phyloP scores from a whole-genome alignment of 2,329 filamentous ascomycete species.

The Aspergillus unguis region DNA sequence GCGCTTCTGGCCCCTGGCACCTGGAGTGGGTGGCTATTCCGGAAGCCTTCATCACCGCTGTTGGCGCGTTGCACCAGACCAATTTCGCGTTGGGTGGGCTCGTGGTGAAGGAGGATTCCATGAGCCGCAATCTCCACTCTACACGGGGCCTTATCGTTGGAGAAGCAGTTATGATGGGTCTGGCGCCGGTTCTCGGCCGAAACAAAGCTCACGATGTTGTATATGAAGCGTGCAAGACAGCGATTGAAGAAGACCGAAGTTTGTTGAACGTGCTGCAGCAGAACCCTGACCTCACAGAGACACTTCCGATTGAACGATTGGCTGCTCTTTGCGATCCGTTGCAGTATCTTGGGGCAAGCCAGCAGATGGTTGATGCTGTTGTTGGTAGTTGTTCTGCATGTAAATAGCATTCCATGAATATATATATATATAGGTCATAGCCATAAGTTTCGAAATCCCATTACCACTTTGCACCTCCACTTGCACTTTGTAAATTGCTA shows the following conservation, averaged over 20 bases:
- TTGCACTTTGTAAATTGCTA: too few species aligned
- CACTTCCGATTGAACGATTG: background rate
- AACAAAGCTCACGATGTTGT: constrained; percentile 56
- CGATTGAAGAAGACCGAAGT: constrained; percentile 44
- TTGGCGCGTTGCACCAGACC: constrained; percentile 54
- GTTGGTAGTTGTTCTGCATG: background rate
- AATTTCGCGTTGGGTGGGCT: constrained; percentile 53
- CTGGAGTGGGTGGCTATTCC: constrained; percentile 57
- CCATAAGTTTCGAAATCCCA: too few species aligned
- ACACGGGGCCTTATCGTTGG: constrained; percentile 55
- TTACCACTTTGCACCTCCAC: too few species aligned
- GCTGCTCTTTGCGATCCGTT: constrained; percentile 1
- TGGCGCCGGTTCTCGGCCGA: constrained; percentile 52
- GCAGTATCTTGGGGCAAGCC: constrained; percentile 6
- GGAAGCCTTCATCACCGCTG: constrained; percentile 52
- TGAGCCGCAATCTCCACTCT: constrained; percentile 51
- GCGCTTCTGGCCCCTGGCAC: constrained; percentile 58
- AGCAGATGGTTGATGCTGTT: constrained; percentile 5
- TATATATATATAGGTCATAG: too few species aligned
- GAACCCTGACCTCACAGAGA: constrained; percentile 38
- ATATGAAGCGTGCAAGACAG: constrained; percentile 52
- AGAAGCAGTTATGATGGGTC: constrained; percentile 59
- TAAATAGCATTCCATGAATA: too few species aligned
- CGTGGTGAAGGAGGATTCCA: constrained; percentile 49
- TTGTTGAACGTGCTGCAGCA: constrained; percentile 45